A percentile compares a stretch with the other conserved stretches of the same genome.
These are phyloP conservation scores for Thelephora terrestris DNA, from an alignment of 1,284 basidiomycete genomes.

Conservation along the genomic window DNA sequence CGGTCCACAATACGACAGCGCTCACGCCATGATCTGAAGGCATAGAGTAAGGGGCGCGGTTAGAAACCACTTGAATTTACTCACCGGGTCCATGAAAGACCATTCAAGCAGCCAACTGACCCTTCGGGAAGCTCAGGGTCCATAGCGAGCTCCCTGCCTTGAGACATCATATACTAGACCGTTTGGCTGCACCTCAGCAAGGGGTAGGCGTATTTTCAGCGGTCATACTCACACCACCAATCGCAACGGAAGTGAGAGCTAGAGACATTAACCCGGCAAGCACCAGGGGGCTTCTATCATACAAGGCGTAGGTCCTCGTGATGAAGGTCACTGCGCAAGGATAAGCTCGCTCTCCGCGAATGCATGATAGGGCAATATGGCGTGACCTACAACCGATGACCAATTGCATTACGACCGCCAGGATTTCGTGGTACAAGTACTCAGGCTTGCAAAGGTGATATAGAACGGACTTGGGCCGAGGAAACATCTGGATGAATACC, in stretches of 20 bases:
- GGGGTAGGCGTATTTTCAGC: too few species aligned
- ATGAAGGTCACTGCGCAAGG: slow-evolving; percentile 27
- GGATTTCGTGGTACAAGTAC: slow-evolving; percentile 19
- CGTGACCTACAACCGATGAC: slow-evolving; percentile 25
- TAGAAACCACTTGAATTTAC: too few species aligned
- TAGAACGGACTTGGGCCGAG: not conserved
- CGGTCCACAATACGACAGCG: too few species aligned
- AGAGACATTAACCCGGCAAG: slow-evolving; percentile 19
- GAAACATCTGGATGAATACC: slow-evolving; percentile 19
- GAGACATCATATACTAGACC: too few species aligned
- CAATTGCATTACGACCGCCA: slow-evolving; percentile 25
- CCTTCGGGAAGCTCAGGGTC: too few species aligned
- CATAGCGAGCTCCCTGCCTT: too few species aligned
- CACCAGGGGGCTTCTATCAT: slow-evolving; percentile 25
- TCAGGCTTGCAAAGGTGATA: slow-evolving; percentile 3
- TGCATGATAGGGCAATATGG: not conserved
- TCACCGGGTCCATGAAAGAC: too few species aligned
- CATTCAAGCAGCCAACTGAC: too few species aligned
- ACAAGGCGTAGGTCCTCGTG: slow-evolving; percentile 34
- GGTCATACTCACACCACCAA: slow-evolving; percentile 18
- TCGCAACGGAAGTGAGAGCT: slow-evolving; percentile 11
- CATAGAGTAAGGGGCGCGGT: too few species aligned
- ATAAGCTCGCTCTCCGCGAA: not conserved
- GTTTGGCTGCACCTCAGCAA: too few species aligned
- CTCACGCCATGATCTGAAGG: too few species aligned